These are phyloP conservation scores for Erysimum cheiri DNA, from an alignment of 441 rosid genomes.

Conservation along the genomic window DNA sequence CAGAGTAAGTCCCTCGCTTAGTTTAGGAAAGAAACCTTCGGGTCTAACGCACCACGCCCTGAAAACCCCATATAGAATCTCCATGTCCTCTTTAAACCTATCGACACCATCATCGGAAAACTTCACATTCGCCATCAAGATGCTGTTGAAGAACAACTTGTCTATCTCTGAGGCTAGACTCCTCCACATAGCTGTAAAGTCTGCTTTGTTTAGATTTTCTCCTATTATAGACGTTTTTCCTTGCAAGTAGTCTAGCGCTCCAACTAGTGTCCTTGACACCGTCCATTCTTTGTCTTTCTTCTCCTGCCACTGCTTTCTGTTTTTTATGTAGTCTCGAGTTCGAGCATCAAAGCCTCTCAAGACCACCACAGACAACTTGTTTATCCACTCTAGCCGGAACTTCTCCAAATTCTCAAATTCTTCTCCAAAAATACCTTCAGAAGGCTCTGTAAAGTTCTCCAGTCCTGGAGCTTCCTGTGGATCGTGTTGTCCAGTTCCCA, in stretches of 20 bases:
- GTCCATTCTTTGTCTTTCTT: slow-evolving; percentile 70
- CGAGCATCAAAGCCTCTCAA: slow-evolving; percentile 83
- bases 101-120: slow-evolving; percentile 67
- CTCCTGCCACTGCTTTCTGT: slow-evolving; percentile 85
- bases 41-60: slow-evolving; percentile 87
- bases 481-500: slow-evolving; percentile 56
- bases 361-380: slow-evolving; percentile 72
- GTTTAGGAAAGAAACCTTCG: slow-evolving; percentile 76
- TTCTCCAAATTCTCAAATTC: slow-evolving; percentile 65
- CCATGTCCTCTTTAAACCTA: slow-evolving; percentile 66
- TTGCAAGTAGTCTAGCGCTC: slow-evolving; percentile 76
- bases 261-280: slow-evolving; percentile 68
- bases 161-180: slow-evolving; percentile 77
- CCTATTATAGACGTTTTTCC: slow-evolving; percentile 65
- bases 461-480: slow-evolving; percentile 44
- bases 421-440: slow-evolving; percentile 59
- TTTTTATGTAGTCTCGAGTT: slow-evolving; percentile 78
- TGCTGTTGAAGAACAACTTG: slow-evolving; percentile 57
- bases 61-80: slow-evolving; percentile 73
- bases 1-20: slow-evolving; percentile 66
- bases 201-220: slow-evolving; percentile 62
- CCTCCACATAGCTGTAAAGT: slow-evolving; percentile 78
- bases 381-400: slow-evolving; percentile 80
- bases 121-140: slow-evolving; percentile 67
- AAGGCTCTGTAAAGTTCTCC: slow-evolving; percentile 41